Base-by-base conservation (phyloP, 257 asterid species). In the Capsicum rhomboideum region DNA sequence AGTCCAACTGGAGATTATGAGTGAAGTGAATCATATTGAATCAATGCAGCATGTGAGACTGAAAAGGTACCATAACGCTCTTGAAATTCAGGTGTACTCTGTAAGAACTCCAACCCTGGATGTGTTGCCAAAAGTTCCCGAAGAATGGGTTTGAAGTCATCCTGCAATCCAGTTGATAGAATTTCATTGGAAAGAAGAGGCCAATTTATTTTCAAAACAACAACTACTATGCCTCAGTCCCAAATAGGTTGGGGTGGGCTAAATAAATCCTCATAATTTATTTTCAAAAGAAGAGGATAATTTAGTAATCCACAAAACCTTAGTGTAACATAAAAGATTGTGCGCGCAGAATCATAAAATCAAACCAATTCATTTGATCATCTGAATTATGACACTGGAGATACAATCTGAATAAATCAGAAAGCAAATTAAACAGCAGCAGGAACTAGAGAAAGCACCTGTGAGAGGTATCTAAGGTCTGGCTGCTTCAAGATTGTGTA, bases 81-180 rank as follows among this genome's bases (percentile, higher is more conserved):
- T 90, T 97, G 99, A 89, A 97, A 97, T 88, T 97, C 99, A 87
- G 99, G 98, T 86, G 99, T 97, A 80, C 97, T 92, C 87, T 95
- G 98, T 87, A 97, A 91, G 94, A 97, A 97, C 88, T 95, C 98
- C 91, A 97, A 88, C 85, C 99, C 99, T 12, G 99, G 98, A 91
- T 97, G 99, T 88, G 99, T 90, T 77, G 96, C 89, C 95, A 97
- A 89, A 89, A 97, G 97, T 82, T 97, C 99, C 86, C 92, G 97
- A 89, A 97, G 98, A 64, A 97, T 89, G 82, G 97, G 95, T 86
- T 95, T 97, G 89, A 97, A 95, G 93, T 95, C 98, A 78, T 93
- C 98, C 99, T 97, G 83, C 77, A 69, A 77, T 40, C 68, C 82
- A 83, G 28, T 80, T 16, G 44, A 69, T 64, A 23, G 50, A 58